Evolutionary conservation across 768 basidiomycete species (phyloP), one percentile per base, ranked within the genome.

Genomic region (Hericium alpestre): DNA sequence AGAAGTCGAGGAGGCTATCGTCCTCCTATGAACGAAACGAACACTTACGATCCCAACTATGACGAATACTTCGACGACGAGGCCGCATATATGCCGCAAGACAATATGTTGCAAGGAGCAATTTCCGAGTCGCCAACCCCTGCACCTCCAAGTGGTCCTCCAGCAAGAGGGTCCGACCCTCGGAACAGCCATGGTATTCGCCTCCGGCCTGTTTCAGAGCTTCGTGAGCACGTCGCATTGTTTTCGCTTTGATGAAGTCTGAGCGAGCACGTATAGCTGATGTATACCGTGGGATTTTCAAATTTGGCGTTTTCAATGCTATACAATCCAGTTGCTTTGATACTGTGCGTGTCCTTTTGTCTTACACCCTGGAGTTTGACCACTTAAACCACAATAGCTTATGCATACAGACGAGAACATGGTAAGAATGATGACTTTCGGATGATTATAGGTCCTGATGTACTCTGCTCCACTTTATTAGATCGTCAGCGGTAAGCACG

Each of bases 281-380:
- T 65, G 76, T 83, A 15, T 93, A 87, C 69, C 81, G 89, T 15
- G 73, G 77, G 0, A 72, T 92, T 1, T 96, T 94, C 79, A 88
- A 87, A 65, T 96, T 94, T 61, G 83, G 84, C 0, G 80, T 87
- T 3, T 97, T 97, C 76, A 98, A 98, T 67, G 84, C 87, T 3
- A 81, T 97, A 20, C 95, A 99, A 63, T 91, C 89, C 13, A 76
- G 75, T 27, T 93, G 90, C 66, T 90, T 89, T 61, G 80, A 87
- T 51, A 76, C 78, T 61, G 93, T 92, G 65, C 57, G 82, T 67
- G 13, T 25, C 59, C 23, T 37, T 38, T 48, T 23, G 39, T 39
- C 38, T 13, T 51, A 51, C 25, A 46, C 50, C 25, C 25, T 38
- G 18, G 32, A 18, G 13, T 13, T 50, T 23, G 57, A 37, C 22